These are phyloP conservation scores for Candida easanensis DNA, from an alignment of 805 yeast species.

Conservation along the genomic window DNA sequence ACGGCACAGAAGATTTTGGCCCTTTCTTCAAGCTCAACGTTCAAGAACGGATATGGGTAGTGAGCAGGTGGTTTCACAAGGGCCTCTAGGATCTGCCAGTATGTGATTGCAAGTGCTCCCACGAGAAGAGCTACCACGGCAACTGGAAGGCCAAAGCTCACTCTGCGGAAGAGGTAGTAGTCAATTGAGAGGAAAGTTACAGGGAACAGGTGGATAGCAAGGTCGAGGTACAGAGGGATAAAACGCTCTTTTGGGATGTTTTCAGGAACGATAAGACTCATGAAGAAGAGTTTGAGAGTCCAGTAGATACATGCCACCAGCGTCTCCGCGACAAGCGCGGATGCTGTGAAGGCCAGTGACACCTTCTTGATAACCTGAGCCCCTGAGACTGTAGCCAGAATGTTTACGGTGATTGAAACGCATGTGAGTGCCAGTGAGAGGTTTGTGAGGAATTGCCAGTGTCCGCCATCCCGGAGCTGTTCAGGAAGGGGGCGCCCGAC, in stretches of 20 bases:
- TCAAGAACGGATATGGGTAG: slow-evolving; percentile 69
- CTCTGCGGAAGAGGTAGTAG: slow-evolving; percentile 50
- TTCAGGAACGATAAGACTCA: slow-evolving; percentile 43
- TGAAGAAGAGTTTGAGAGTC: slow-evolving; percentile 56
- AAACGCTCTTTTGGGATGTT: slow-evolving; percentile 23
- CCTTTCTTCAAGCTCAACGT: slow-evolving; percentile 45
- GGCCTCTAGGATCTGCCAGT: slow-evolving; percentile 51
- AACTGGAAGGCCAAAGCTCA: slow-evolving; percentile 36
- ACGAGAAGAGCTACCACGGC: slow-evolving; percentile 40
- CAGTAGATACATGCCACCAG: slow-evolving; percentile 67
- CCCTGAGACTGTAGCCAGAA: slow-evolving; percentile 33
- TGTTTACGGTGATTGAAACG: slow-evolving; percentile 38
- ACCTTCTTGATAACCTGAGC: neutral
- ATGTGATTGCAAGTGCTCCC: slow-evolving; percentile 39
- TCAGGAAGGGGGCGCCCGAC: slow-evolving; percentile 40
- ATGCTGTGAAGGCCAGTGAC: slow-evolving; percentile 35
- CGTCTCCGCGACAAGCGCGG: slow-evolving; percentile 55
- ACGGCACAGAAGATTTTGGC: slow-evolving; percentile 47
- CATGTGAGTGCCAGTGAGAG: slow-evolving; percentile 51
- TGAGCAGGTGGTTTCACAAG: slow-evolving; percentile 46
- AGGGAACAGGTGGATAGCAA: slow-evolving; percentile 61
- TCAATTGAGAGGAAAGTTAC: slow-evolving; percentile 49
- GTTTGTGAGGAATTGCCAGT: slow-evolving; percentile 70
- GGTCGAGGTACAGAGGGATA: slow-evolving; percentile 51
- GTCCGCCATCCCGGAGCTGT: slow-evolving; percentile 55